phyloP scores from a whole-genome alignment of 768 basidiomycete species.

The Sistotremastrum niveocremeum region DNA sequence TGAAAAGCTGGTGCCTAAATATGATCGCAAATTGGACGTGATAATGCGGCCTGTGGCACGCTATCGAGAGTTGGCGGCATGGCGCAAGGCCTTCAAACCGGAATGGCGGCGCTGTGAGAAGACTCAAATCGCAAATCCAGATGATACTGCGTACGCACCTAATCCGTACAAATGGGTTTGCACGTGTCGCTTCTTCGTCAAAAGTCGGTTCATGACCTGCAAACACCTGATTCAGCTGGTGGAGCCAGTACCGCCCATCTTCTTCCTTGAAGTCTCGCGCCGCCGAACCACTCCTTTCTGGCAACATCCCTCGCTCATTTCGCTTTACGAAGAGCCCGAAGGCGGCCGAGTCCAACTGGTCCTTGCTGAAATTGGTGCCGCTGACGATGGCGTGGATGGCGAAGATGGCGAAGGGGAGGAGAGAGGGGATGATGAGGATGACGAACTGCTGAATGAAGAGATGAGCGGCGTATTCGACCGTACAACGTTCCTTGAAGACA shows the following conservation, averaged over 20 bases:
- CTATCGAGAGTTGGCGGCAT: conserved; percentile 11
- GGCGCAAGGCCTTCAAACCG: conserved; percentile 9
- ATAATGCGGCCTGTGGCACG: conserved; percentile 11
- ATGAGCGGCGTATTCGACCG: too few relatives aligned
- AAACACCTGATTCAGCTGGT: conserved; percentile 11
- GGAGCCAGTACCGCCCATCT: conserved; percentile 7
- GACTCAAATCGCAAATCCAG: conserved; percentile 4
- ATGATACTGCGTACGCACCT: conserved; percentile 7
- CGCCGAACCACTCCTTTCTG: conserved; percentile 11
- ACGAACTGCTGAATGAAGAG: too few relatives aligned
- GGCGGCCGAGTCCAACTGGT: too few relatives aligned
- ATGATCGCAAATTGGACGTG: conserved; percentile 13
- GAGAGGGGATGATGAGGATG: too few relatives aligned
- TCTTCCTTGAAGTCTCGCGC: conserved; percentile 10
- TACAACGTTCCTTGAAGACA: too few relatives aligned
- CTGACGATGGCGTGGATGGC: too few relatives aligned
- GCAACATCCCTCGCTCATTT: conserved; percentile 12
- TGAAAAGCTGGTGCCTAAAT: conserved; percentile 17
- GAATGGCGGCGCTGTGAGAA: conserved; percentile 6
- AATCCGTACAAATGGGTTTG: conserved; percentile 10
- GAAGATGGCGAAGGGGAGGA: too few relatives aligned
- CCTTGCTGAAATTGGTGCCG: too few relatives aligned
- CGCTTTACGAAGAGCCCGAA: too few relatives aligned
- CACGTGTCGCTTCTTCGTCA: conserved; percentile 10
- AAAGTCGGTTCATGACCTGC: conserved; percentile 11